Percentiles rank a stretch among this genome's conserved stretches.
Evolutionary conservation across 164 flowering plant species (phyloP).

Genomic region (Taxillus chinensis): DNA sequence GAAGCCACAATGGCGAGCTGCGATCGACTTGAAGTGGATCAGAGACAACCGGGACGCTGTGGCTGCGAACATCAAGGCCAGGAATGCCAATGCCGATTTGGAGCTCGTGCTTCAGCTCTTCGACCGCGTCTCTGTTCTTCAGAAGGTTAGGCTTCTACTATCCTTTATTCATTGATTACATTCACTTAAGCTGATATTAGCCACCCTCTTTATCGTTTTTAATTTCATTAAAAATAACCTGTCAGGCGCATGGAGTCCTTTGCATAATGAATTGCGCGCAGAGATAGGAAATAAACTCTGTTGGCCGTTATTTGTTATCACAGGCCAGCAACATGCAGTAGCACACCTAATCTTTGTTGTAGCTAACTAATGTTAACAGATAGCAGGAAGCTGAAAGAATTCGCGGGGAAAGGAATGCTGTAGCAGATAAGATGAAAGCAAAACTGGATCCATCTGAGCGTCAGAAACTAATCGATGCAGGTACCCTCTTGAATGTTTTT

Average conservation of each 20-base stretch:
- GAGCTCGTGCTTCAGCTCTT: conserved; percentile 71
- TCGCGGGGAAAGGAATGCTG: conserved; percentile 80
- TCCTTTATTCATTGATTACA: no score
- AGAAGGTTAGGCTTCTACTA: conserved; percentile 51
- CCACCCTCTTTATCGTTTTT: no score
- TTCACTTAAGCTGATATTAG: no score
- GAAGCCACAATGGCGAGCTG: conserved; percentile 79
- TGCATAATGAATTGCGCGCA: no score
- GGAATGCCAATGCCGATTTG: conserved; percentile 71
- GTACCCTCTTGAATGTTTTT: conserved; percentile 15
- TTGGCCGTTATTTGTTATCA: no score
- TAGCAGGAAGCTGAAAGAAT: conserved; percentile 93
- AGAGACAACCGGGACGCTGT: conserved; percentile 70
- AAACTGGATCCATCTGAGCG: conserved; percentile 73
- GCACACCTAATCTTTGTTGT: conserved; percentile 3
- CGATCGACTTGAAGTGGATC: conserved; percentile 91
- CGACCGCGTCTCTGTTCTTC: conserved; percentile 45
- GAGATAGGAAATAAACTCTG: no score
- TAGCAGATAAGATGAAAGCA: conserved; percentile 93
- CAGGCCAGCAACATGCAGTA: no score
- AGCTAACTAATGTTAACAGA: conserved; percentile 65
- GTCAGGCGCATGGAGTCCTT: no score
- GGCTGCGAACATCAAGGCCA: conserved; percentile 55
- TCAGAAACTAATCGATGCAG: conserved; percentile 76
- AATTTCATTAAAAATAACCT: no score